Evolutionary conservation across 441 rosid genomes (phyloP).

Genomic region (Raphanus hybrid): DNA sequence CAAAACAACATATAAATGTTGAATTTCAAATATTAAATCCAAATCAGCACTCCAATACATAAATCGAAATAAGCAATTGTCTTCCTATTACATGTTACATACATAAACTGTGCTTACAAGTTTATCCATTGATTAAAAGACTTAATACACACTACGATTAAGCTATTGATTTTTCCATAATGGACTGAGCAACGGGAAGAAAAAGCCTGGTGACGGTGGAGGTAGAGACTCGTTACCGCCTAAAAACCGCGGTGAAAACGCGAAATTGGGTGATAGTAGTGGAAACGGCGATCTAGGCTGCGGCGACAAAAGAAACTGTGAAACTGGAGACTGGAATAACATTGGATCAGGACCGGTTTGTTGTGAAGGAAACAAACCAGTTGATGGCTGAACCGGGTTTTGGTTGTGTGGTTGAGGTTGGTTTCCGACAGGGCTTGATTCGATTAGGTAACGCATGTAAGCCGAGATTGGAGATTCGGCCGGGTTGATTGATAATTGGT

Average conservation of each 20-base stretch:
- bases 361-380: slow-evolving; percentile 52
- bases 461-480: slow-evolving; percentile 86
- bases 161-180: slow-evolving; percentile 75
- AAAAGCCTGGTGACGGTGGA: slow-evolving; percentile 76
- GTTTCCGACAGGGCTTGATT: slow-evolving; percentile 60
- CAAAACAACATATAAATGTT: not conserved
- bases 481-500: slow-evolving; percentile 48
- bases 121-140: not conserved
- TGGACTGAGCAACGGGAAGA: slow-evolving; percentile 80
- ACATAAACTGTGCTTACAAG: not conserved
- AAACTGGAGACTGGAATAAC: slow-evolving; percentile 63
- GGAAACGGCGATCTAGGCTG: slow-evolving; percentile 64
- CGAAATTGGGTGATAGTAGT: slow-evolving; percentile 70
- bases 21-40: not conserved
- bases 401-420: slow-evolving; percentile 49
- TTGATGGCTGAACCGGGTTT: slow-evolving; percentile 52
- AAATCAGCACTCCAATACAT: not conserved
- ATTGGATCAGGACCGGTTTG: slow-evolving; percentile 60
- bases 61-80: slow-evolving; percentile 6
- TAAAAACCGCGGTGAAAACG: slow-evolving; percentile 77
- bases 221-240: slow-evolving; percentile 78
- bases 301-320: slow-evolving; percentile 74
- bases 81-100: slow-evolving; percentile 7
- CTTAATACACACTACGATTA: not conserved
- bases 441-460: slow-evolving; percentile 74